Conservation (phyloP, 1,139 yeast genomes). For the Casaregolazyma lundiana region DNA sequence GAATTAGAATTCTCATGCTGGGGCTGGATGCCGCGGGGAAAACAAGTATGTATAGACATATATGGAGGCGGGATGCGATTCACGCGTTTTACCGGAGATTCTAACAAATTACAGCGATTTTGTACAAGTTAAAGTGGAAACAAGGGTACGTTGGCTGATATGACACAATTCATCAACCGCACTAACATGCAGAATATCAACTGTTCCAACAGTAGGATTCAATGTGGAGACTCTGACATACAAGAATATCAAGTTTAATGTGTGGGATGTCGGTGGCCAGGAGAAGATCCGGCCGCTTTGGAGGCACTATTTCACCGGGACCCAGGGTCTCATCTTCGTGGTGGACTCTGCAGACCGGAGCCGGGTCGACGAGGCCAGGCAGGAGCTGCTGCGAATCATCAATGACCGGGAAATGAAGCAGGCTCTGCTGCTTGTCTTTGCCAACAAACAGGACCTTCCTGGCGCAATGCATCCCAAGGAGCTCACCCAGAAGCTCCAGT, state of each 20-base stretch:
- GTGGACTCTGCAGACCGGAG: conserved; percentile 74
- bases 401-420: conserved; percentile 76
- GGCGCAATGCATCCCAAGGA: conserved; percentile 90
- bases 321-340: conserved; percentile 89
- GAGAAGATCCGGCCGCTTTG: conserved; percentile 85
- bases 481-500: conserved; percentile 77
- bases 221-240: conserved; percentile 90
- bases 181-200: conserved; percentile 44
- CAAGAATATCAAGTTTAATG: conserved; percentile 82
- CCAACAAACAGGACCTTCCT: conserved; percentile 87
- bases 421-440: conserved; percentile 76
- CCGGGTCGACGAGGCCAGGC: conserved; percentile 73
- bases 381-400: conserved; percentile 71
- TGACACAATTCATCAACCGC: neutral
- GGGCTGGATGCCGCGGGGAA: conserved; percentile 93
- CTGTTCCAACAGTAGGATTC: conserved; percentile 93
- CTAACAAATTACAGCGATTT: conserved; percentile 39
- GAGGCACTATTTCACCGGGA: conserved; percentile 94
- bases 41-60: conserved; percentile 48
- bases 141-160: conserved; percentile 40
- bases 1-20: conserved; percentile 70
- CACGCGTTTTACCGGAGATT: neutral
- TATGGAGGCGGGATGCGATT: neutral
- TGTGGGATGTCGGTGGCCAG: conserved; percentile 98
- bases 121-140: conserved; percentile 68